Conservation (phyloP, 352 stramenopile species). For the Paralagenidium karlingii region DNA sequence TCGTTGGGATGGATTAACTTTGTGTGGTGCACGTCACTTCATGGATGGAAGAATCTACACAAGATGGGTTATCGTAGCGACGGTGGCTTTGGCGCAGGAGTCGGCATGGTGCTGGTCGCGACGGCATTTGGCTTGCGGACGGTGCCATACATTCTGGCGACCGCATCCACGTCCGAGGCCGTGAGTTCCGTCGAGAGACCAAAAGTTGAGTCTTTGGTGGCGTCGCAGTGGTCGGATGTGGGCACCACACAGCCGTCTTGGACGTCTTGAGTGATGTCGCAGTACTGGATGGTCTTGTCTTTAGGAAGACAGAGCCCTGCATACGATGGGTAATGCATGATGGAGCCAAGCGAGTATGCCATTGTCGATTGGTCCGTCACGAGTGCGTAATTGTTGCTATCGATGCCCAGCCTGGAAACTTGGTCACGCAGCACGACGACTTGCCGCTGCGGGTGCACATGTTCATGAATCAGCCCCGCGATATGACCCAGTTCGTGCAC, state of each 20-base stretch:
- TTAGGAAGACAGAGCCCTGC: conserved; percentile 63
- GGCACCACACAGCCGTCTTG: conserved; percentile 4
- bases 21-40: no score
- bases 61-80: no score
- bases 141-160: conserved; percentile 2
- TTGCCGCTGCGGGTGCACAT: conserved; percentile 45
- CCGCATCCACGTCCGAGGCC: not conserved
- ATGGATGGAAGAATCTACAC: no score
- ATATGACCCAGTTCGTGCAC: conserved; percentile 64
- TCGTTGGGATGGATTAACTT: no score
- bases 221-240: conserved; percentile 4
- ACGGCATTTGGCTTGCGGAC: no score
- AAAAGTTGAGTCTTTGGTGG: not conserved
- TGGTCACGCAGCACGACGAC: conserved; percentile 61
- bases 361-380: conserved; percentile 39
- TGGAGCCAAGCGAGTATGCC: conserved; percentile 49
- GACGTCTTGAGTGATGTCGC: conserved; percentile 3
- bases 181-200: not conserved
- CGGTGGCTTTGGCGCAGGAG: no score
- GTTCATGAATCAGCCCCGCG: conserved; percentile 55
- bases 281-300: conserved; percentile 11
- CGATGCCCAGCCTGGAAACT: conserved; percentile 30
- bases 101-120: no score
- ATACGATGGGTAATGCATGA: conserved; percentile 65
- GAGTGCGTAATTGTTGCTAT: conserved; percentile 57